Percentiles rank a stretch among this genome's conserved stretches.
Evolutionary conservation across 306 rosid genomes (phyloP).

Genomic region (Pyrus pyrifolia): DNA sequence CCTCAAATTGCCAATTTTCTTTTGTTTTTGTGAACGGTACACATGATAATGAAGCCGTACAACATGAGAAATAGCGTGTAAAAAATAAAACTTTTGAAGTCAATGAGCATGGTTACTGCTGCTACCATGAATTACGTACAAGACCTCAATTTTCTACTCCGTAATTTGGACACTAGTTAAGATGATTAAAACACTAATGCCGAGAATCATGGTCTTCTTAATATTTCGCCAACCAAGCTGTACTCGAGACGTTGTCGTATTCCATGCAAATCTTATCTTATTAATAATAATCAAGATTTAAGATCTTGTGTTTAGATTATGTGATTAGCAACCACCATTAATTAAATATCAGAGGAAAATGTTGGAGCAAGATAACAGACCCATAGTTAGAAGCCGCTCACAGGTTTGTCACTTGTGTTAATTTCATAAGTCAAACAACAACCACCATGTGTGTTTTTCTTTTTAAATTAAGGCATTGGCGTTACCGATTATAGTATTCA

Average conservation of each 20-base stretch:
- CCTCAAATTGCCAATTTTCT: background rate
- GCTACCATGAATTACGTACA: background rate
- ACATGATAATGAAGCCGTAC: background rate
- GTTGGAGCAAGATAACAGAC: background rate
- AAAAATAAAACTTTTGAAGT: background rate
- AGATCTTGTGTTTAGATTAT: background rate
- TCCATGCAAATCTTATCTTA: constrained; percentile 45
- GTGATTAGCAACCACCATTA: constrained; percentile 3
- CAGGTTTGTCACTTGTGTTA: background rate
- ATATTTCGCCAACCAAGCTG: constrained; percentile 18
- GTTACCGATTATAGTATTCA: too few species aligned
- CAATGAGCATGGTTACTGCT: background rate
- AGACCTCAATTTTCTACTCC: background rate
- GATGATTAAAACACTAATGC: constrained; percentile 38
- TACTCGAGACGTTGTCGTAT: constrained; percentile 37
- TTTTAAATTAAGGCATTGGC: background rate
- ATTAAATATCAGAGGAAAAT: background rate
- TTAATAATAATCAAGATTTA: background rate
- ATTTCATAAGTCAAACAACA: background rate
- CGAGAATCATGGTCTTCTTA: constrained; percentile 55
- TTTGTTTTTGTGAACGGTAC: background rate
- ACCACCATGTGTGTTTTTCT: background rate
- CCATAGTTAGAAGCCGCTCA: background rate
- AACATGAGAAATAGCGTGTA: too few species aligned
- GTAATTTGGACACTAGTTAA: constrained; percentile 12